Conservation (phyloP, 1,284 basidiomycete species). For the Inonotus hispidus region DNA sequence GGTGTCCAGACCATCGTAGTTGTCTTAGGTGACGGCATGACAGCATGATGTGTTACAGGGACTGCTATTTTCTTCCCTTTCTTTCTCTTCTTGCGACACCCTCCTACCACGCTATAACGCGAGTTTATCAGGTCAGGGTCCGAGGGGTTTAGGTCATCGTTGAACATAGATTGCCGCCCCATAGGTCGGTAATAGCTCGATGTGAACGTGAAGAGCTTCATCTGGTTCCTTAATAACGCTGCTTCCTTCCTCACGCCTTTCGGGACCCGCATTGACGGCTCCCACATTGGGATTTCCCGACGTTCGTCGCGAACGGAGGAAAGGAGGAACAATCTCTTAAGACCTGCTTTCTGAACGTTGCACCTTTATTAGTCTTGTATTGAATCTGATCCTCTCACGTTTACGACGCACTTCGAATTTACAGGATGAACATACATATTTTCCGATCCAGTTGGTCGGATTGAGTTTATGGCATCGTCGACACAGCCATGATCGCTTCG, state of each 20-base stretch:
- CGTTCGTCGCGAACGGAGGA: not conserved
- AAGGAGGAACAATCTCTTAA: not conserved
- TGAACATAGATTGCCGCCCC: not conserved
- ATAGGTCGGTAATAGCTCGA: not conserved
- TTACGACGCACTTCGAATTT: not conserved
- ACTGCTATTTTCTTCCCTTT: not conserved
- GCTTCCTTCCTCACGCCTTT: not conserved
- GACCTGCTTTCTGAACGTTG: not conserved
- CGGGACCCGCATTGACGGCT: not conserved
- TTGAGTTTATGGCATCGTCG: constrained; percentile 6
- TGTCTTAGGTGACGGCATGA: not conserved
- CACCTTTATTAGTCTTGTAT: not conserved
- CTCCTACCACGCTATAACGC: not conserved
- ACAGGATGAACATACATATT: constrained; percentile 4
- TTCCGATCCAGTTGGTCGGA: constrained; percentile 3
- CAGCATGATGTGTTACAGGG: not conserved
- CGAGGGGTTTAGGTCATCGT: not conserved
- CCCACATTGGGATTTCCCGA: not conserved
- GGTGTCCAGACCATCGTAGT: not conserved
- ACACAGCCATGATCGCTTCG: constrained; percentile 3
- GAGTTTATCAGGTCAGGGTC: not conserved
- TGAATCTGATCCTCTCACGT: not conserved
- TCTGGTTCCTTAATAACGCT: not conserved
- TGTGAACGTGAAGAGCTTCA: not conserved
- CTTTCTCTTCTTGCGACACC: not conserved